These are phyloP conservation scores for Venturia aucupariae DNA, from an alignment of 2,329 filamentous ascomycete species.

Conservation along the genomic window DNA sequence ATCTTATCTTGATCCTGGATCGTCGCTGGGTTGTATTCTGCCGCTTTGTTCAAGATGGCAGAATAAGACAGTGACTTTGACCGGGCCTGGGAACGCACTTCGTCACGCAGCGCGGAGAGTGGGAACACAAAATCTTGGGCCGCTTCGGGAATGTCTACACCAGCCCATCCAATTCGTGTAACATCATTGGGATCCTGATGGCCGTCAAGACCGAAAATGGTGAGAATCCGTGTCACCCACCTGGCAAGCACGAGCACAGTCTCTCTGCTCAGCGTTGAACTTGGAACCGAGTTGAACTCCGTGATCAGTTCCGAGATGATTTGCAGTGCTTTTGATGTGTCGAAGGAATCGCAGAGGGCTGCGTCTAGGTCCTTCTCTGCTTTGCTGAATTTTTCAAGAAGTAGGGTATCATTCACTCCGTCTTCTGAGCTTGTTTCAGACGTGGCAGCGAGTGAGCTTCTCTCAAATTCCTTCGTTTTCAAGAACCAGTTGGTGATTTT, in stretches of 20 bases:
- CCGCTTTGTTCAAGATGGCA: conserved; percentile 15
- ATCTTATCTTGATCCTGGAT: background rate
- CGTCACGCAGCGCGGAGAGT: conserved; percentile 47
- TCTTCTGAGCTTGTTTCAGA: conserved; percentile 13
- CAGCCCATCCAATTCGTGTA: conserved; percentile 52
- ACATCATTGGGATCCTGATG: conserved; percentile 35
- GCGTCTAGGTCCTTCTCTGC: conserved; percentile 50
- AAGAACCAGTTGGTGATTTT: conserved; percentile 64
- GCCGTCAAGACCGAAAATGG: conserved; percentile 72
- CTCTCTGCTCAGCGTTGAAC: conserved; percentile 33
- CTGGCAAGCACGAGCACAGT: conserved; percentile 50
- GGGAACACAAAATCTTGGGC: conserved; percentile 54
- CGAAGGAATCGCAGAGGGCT: conserved; percentile 75
- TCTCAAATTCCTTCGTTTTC: conserved; percentile 43
- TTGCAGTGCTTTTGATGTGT: conserved; percentile 72
- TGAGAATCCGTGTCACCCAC: conserved; percentile 76
- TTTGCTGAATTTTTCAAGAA: conserved; percentile 41
- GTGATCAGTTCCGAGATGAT: conserved; percentile 70
- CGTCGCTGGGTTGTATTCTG: background rate
- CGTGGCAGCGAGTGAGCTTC: conserved; percentile 21
- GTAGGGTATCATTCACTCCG: conserved; percentile 27
- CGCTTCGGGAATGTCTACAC: conserved; percentile 50
- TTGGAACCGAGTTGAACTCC: conserved; percentile 54
- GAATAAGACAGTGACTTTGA: conserved; percentile 5
- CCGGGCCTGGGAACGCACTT: conserved; percentile 47